Conservation (phyloP, 2,329 filamentous ascomycete genomes). For the Apiospora rasikravindrae region DNA sequence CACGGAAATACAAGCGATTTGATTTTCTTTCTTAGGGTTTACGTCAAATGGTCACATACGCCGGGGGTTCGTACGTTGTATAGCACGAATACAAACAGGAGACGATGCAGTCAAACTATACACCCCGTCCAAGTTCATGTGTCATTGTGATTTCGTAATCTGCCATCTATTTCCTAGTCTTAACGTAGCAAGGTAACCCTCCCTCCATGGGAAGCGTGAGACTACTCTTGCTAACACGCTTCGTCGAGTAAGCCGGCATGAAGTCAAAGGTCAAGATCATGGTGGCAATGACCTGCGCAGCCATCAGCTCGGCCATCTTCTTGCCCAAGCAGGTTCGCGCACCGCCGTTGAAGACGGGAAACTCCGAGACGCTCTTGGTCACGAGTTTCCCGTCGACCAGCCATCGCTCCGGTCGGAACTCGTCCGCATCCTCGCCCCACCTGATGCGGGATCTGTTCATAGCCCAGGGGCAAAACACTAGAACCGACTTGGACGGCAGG, state of each 20-base stretch:
- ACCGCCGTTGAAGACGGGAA: slow-evolving; percentile 69
- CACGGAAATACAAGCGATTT: neutral
- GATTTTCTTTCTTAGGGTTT: neutral
- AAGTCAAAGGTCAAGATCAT: slow-evolving; percentile 59
- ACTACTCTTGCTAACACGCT: slow-evolving; percentile 63
- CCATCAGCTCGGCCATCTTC: slow-evolving; percentile 67
- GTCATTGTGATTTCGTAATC: neutral
- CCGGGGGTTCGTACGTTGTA: neutral
- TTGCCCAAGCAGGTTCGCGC: slow-evolving; percentile 65
- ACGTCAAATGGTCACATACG: neutral
- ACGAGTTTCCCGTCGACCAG: slow-evolving; percentile 50
- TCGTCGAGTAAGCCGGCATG: slow-evolving; percentile 45
- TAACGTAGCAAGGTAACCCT: slow-evolving; percentile 56
- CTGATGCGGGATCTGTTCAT: slow-evolving; percentile 62
- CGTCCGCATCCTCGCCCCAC: slow-evolving; percentile 62
- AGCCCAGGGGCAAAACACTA: slow-evolving; percentile 69
- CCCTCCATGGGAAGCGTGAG: slow-evolving; percentile 69
- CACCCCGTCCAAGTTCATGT: neutral
- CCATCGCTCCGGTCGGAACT: slow-evolving; percentile 64
- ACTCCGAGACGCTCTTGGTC: slow-evolving; percentile 57
- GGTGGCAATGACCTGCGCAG: slow-evolving; percentile 59
- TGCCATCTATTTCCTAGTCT: slow-evolving; percentile 24
- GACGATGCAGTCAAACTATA: neutral
- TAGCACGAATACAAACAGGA: neutral
- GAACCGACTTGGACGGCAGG: slow-evolving; percentile 57